phyloP scores from a whole-genome alignment of 306 rosid species.

The Abrus precatorius region DNA sequence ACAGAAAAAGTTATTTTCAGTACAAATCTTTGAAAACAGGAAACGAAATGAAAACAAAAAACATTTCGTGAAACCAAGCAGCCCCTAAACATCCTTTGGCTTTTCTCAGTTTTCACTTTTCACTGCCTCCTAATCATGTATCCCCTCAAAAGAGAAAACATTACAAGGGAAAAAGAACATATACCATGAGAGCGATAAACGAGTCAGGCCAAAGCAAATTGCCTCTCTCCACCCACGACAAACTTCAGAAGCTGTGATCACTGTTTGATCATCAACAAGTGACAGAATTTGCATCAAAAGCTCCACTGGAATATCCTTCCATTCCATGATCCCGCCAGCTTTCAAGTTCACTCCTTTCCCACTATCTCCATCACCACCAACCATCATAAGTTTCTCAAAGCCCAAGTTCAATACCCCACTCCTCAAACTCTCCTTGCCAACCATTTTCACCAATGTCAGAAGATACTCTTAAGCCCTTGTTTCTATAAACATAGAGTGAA shows the following conservation, averaged over 20 bases:
- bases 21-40: background rate
- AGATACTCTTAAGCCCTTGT: background rate
- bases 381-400: constrained; percentile 78
- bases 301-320: constrained; percentile 96
- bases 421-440: constrained; percentile 57
- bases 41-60: background rate
- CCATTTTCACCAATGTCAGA: constrained; percentile 51
- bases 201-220: constrained; percentile 65
- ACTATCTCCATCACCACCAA: constrained; percentile 44
- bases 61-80: too few relatives aligned
- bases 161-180: background rate
- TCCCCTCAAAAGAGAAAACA: background rate
- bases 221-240: constrained; percentile 94
- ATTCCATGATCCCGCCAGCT: constrained; percentile 56
- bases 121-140: background rate
- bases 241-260: constrained; percentile 73
- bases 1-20: background rate
- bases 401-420: constrained; percentile 68
- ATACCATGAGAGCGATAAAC: constrained; percentile 87
- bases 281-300: constrained; percentile 81
- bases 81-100: too few relatives aligned
- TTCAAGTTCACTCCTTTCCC: constrained; percentile 60
- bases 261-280: constrained; percentile 74
- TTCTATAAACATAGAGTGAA: background rate
- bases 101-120: background rate